Evolutionary conservation across 257 asterid species (phyloP).

Genomic region (Lithospermum erythrorhizon): DNA sequence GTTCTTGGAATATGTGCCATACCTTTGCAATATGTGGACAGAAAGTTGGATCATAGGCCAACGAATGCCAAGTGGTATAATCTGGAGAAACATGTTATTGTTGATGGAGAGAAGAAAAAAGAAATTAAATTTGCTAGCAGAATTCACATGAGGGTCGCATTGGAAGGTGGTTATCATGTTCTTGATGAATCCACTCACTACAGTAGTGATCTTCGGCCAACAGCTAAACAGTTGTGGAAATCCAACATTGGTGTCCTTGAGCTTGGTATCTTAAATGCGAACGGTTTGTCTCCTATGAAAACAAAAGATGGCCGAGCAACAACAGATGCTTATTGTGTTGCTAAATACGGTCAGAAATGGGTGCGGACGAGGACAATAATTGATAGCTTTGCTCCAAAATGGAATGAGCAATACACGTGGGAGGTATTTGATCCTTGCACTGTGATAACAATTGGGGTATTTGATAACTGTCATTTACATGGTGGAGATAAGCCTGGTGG

Average conservation of each 20-base stretch:
- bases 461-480: conserved; percentile 50
- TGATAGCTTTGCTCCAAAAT: conserved; percentile 55
- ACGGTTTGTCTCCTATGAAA: conserved; percentile 57
- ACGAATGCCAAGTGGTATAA: conserved; percentile 51
- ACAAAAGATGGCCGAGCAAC: conserved; percentile 42
- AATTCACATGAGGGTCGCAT: conserved; percentile 46
- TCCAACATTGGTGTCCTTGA: conserved; percentile 66
- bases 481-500: conserved; percentile 47
- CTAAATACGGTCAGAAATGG: conserved; percentile 66
- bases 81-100: conserved; percentile 43
- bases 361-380: conserved; percentile 55
- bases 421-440: conserved; percentile 75
- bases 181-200: conserved; percentile 63
- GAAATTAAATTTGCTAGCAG: conserved; percentile 60
- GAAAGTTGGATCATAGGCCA: conserved; percentile 47
- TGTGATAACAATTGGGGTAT: conserved; percentile 57
- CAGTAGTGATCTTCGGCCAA: conserved; percentile 65
- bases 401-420: conserved; percentile 82
- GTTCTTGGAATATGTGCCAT: conserved; percentile 51
- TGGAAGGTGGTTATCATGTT: conserved; percentile 80
- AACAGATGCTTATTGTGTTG: conserved; percentile 71
- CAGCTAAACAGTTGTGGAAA: conserved; percentile 60
- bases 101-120: conserved; percentile 51
- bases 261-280: conserved; percentile 50
- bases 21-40: conserved; percentile 42